Conservation (phyloP, 495 filamentous ascomycete genomes). For the Bathelium albidoporum region DNA sequence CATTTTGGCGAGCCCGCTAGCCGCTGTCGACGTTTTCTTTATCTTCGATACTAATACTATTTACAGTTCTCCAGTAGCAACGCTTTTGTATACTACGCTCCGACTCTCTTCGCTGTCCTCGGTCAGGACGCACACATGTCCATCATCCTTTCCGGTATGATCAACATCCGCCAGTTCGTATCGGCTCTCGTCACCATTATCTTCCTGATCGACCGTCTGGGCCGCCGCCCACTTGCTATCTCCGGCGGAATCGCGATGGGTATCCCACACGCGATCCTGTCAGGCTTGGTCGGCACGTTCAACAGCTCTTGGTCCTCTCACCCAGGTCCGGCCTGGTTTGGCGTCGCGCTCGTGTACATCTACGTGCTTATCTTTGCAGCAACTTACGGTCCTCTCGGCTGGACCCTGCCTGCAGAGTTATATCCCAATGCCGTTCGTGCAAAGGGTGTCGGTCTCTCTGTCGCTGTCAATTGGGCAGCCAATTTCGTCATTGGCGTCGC, state of each 20-base stretch:
- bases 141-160: slow-evolving; percentile 24
- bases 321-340: slow-evolving; percentile 19
- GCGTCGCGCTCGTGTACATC: slow-evolving; percentile 9
- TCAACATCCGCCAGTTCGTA: slow-evolving; percentile 24
- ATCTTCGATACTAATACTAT: no score
- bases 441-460: slow-evolving; percentile 27
- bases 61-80: slow-evolving; percentile 28
- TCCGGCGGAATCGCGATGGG: slow-evolving; percentile 18
- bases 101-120: slow-evolving; percentile 22
- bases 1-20: no score
- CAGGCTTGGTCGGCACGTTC: slow-evolving; percentile 17
- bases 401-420: slow-evolving; percentile 22
- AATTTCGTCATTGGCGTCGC: slow-evolving; percentile 15
- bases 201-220: slow-evolving; percentile 21
- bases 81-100: slow-evolving; percentile 30
- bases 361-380: slow-evolving; percentile 11
- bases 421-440: slow-evolving; percentile 30
- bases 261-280: slow-evolving; percentile 21
- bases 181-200: slow-evolving; percentile 13
- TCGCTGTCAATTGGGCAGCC: slow-evolving; percentile 10
- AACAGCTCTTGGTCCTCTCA: slow-evolving; percentile 18
- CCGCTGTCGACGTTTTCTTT: no score
- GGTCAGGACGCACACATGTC: slow-evolving; percentile 21
- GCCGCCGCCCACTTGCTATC: slow-evolving; percentile 21
- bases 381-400: slow-evolving; percentile 21